Conservation (phyloP, 768 basidiomycete species). For the Phlebiopsis gigantea region DNA sequence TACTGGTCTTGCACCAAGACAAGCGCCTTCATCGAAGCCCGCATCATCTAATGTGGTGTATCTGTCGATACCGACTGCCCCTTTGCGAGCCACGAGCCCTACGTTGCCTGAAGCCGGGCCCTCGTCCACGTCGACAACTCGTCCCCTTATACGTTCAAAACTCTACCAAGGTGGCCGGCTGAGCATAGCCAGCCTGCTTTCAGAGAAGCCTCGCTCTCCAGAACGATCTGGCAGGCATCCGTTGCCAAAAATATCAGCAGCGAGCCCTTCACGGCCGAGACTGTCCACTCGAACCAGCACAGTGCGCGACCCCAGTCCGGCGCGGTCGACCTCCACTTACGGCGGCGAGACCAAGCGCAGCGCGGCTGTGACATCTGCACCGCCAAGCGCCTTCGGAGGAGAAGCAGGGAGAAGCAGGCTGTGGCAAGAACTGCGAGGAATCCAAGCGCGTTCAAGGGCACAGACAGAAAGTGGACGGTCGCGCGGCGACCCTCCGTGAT, state of each 20-base stretch:
- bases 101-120: conserved; percentile 11
- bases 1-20: conserved; percentile 20
- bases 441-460: conserved; percentile 38
- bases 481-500: conserved; percentile 17
- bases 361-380: conserved; percentile 14
- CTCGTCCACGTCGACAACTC: conserved; percentile 10
- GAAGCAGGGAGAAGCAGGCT: conserved; percentile 41
- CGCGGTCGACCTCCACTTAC: conserved; percentile 27
- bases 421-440: conserved; percentile 51
- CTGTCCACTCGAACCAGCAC: conserved; percentile 27
- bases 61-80: not conserved
- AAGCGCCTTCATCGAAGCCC: conserved; percentile 1
- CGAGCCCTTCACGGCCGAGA: conserved; percentile 24
- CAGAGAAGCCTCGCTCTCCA: conserved; percentile 23
- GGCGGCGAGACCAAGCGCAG: conserved; percentile 15
- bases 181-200: conserved; percentile 36
- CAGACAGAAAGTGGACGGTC: conserved; percentile 21
- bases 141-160: conserved; percentile 17
- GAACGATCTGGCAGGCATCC: conserved; percentile 23
- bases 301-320: conserved; percentile 34
- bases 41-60: not conserved
- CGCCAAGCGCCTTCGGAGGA: conserved; percentile 23
- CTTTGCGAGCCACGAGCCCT: conserved; percentile 13
- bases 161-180: conserved; percentile 24
- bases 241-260: conserved; percentile 12